Evolutionary conservation across 768 basidiomycete species (phyloP).

Genomic region (Calocybe gangraenosa): DNA sequence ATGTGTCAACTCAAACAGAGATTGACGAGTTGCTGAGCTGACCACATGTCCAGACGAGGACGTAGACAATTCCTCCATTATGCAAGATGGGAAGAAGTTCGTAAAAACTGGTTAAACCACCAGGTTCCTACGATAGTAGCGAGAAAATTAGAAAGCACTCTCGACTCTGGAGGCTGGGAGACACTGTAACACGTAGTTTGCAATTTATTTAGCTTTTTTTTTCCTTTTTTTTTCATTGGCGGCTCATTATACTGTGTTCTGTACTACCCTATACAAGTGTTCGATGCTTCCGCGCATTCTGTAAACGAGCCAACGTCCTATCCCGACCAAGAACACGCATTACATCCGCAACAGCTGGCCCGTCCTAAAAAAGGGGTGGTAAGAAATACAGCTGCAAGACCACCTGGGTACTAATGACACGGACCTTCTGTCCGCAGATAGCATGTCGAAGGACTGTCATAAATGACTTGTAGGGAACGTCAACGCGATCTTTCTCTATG

Average conservation of each 20-base stretch:
- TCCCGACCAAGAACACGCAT: conserved; percentile 39
- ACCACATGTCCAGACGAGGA: conserved; percentile 55
- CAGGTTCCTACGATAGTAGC: conserved; percentile 88
- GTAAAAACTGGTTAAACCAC: conserved; percentile 88
- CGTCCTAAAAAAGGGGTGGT: conserved; percentile 39
- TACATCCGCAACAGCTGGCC: conserved; percentile 42
- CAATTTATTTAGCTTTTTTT: not conserved
- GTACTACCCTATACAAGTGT: not conserved
- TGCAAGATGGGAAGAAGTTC: conserved; percentile 86
- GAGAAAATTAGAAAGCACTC: conserved; percentile 78
- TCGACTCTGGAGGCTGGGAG: conserved; percentile 95
- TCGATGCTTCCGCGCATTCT: not conserved
- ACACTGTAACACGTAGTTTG: conserved; percentile 45
- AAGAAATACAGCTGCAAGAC: conserved; percentile 2
- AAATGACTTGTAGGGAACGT: conserved; percentile 45
- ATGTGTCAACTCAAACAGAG: conserved; percentile 11
- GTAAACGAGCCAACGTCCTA: conserved; percentile 34
- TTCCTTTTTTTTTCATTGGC: not conserved
- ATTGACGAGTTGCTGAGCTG: too few relatives aligned
- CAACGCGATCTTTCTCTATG: conserved; percentile 34
- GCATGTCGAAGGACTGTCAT: conserved; percentile 76
- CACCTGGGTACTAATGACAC: conserved; percentile 12
- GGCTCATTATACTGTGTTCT: not conserved
- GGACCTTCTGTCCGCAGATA: conserved; percentile 79
- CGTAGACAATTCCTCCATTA: conserved; percentile 84